Conservation (phyloP, 2,329 filamentous ascomycete species). For the Aspergillus fischeri region DNA sequence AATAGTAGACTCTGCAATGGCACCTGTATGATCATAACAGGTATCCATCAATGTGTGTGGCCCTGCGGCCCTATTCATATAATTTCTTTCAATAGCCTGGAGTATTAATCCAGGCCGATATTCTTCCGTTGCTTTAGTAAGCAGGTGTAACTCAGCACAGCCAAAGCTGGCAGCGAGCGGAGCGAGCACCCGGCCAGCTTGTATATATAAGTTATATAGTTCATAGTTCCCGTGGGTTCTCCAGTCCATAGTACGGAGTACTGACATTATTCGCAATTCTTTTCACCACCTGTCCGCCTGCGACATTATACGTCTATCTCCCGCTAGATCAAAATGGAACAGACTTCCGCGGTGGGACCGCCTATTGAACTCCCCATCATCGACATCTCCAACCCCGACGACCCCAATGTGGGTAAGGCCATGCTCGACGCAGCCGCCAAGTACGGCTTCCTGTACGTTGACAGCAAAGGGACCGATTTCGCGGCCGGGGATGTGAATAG, state of each 20-base stretch:
- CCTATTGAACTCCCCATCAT: slow-evolving; percentile 68
- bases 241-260: too few relatives aligned
- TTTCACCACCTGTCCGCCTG: neutral
- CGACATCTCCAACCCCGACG: slow-evolving; percentile 64
- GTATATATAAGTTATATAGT: too few relatives aligned
- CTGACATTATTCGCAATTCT: neutral
- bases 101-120: too few relatives aligned
- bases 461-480: slow-evolving; percentile 68
- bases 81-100: too few relatives aligned
- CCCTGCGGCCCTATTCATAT: too few relatives aligned
- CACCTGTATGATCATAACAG: too few relatives aligned
- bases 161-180: too few relatives aligned
- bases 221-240: neutral
- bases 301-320: neutral
- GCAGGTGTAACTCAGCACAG: too few relatives aligned
- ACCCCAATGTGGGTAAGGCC: slow-evolving; percentile 59
- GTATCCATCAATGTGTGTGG: too few relatives aligned
- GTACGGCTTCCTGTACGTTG: slow-evolving; percentile 87
- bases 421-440: slow-evolving; percentile 75
- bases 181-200: too few relatives aligned
- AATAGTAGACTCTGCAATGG: too few relatives aligned
- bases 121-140: too few relatives aligned
- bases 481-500: slow-evolving; percentile 60
- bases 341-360: slow-evolving; percentile 12
- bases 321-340: slow-evolving; percentile 16